Base-by-base conservation (phyloP, 345 rosid genomes). In the Moricandia moricandioides region DNA sequence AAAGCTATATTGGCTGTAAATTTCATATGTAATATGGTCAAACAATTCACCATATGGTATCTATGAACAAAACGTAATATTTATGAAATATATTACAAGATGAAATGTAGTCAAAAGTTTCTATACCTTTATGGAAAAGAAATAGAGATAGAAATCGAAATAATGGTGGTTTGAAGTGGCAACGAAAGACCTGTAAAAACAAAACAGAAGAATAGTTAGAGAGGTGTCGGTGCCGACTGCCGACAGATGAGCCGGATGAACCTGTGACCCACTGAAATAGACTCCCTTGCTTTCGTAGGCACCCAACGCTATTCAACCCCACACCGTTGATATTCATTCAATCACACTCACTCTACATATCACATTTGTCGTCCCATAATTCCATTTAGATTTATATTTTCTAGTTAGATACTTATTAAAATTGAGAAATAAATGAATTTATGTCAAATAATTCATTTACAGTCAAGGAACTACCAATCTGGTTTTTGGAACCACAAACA, bases 181-280 rank as follows among this genome's bases (percentile, higher is more conserved):
- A 43, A 74, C 47, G 13, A 58, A 66, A 56, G 65, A 66, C 33
- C 37, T n/a, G 49, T 16, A 74, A 58, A 31, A 51, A 61, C 43
- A 47, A 12, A 55, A 55, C 27, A 39, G 29, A 66, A 7, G 72
- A 74, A 69, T 37, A 75, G 74, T 33, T 35, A 45, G 76, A 65
- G 67, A 57, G 29, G 80, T 55, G 80, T 77, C 80, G 80, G 80
- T 77, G 76, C 80, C 76, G 80, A 77, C 80, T 77, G 76, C 72
- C 80, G 80, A 77, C 80, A 70, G 45, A 30, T 64, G 52, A 70
- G 65, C 71, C 67, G 76, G 71, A 71, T 51, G 60, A 71, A 58
- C 40, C 67, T 65, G 72, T 71, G 65, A 71, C 62, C 62, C 76
- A 65, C 72, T 49, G 56, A 16, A 16, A 49, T 49, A 49, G 56